Conservation (phyloP, 2,329 filamentous ascomycete genomes). For the Penicillium corylophilum region DNA sequence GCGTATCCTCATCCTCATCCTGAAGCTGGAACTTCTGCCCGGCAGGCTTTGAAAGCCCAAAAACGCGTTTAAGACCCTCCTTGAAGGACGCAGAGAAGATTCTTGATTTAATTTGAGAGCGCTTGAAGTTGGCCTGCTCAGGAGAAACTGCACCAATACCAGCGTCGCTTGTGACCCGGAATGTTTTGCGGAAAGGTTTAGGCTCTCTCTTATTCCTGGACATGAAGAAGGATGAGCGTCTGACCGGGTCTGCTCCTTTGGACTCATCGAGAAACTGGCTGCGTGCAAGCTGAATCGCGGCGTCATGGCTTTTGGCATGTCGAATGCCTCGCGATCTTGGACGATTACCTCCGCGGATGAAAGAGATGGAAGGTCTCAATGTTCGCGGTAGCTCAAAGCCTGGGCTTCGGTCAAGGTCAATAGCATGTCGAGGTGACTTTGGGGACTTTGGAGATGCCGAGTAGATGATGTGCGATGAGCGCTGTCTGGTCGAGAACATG, state of each 20-base stretch:
- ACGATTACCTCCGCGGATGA: conserved; percentile 34
- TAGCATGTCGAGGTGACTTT: conserved; percentile 7
- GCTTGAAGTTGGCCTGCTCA: conserved; percentile 3
- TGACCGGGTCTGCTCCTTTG: conserved; percentile 17
- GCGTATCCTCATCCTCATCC: not conserved
- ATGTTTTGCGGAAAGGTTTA: conserved; percentile 39
- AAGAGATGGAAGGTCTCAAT: conserved; percentile 45
- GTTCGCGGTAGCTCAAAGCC: conserved; percentile 23
- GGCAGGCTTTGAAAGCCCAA: conserved; percentile 33
- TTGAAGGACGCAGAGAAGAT: conserved; percentile 45
- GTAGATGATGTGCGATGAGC: conserved; percentile 24
- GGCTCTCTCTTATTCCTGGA: conserved; percentile 29
- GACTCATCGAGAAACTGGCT: conserved; percentile 37
- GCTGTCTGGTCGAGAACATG: conserved; percentile 46
- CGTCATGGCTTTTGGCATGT: conserved; percentile 35
- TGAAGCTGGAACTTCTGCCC: conserved; percentile 3
- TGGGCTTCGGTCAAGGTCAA: conserved; percentile 18
- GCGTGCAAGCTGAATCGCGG: conserved; percentile 43
- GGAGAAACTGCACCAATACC: conserved; percentile 15
- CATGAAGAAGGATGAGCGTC: conserved; percentile 25
- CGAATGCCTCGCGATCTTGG: conserved; percentile 16
- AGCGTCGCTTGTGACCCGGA: conserved; percentile 30
- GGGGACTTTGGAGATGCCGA: conserved; percentile 11
- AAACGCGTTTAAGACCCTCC: conserved; percentile 41
- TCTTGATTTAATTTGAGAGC: conserved; percentile 31